Evolutionary conservation across 75 land plant species (phyloP).

Genomic region (Pinus albicaulis): DNA sequence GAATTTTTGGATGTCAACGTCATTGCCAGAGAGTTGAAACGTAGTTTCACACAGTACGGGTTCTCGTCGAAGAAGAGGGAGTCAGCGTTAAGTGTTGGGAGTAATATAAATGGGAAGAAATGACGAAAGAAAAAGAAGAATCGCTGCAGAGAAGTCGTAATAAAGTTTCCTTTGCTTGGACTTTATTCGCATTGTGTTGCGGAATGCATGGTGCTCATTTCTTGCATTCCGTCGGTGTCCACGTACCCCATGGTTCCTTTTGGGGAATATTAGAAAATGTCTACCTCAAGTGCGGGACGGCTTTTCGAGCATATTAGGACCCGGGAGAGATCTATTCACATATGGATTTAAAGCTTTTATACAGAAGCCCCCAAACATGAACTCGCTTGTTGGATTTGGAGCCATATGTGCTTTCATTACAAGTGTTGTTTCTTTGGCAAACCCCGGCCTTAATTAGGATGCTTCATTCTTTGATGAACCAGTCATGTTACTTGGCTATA

Average conservation of each 20-base stretch:
- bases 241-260: slow-evolving; percentile 61
- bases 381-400: slow-evolving; percentile 96
- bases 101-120: slow-evolving; percentile 77
- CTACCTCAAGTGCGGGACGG: slow-evolving; percentile 68
- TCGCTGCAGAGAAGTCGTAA: slow-evolving; percentile 60
- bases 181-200: slow-evolving; percentile 92
- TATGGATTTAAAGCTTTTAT: slow-evolving; percentile 82
- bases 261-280: slow-evolving; percentile 68
- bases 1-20: slow-evolving; percentile 2
- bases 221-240: slow-evolving; percentile 81
- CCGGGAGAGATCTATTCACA: slow-evolving; percentile 80
- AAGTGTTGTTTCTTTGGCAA: slow-evolving; percentile 79
- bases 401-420: slow-evolving; percentile 81
- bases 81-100: slow-evolving; percentile 36
- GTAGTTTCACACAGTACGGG: slow-evolving; percentile 66
- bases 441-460: slow-evolving; percentile 84
- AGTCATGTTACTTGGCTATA: too few relatives aligned
- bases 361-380: slow-evolving; percentile 94
- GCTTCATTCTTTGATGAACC: slow-evolving; percentile 99
- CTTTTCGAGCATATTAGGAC: slow-evolving; percentile 81
- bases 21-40: slow-evolving; percentile 54
- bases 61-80: slow-evolving; percentile 72
- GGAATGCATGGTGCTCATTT: slow-evolving; percentile 92
- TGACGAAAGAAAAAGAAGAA: slow-evolving; percentile 60
- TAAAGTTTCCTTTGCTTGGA: slow-evolving; percentile 94